Evolutionary conservation across 805 yeast genomes (phyloP), one percentile per base, ranked within the genome.

Genomic region (Barnettozyma sucrosica): DNA sequence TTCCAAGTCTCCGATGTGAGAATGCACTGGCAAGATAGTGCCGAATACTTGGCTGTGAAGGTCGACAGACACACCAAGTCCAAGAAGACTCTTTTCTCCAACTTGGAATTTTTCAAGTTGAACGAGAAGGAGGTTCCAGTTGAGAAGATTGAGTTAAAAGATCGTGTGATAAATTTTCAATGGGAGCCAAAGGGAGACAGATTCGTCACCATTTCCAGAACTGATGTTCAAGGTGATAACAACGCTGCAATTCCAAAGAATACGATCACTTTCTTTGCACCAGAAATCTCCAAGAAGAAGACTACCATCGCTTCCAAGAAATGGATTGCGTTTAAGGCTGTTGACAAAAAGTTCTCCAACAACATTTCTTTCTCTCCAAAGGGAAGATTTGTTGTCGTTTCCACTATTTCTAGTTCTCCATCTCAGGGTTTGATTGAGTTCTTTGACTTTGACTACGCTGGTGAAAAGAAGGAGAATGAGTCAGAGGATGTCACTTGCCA

Each of bases 21-120:
- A 61, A 70, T 93, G 71, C 89, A 83, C 75, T 93, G 99, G 99
- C 98, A 93, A 71, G 83, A 80, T 55, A 82, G 85, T 57, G 89
- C 88, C 54, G 83, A 81, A 59, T 84, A 73, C 66, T 71, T 93
- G 64, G 88, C 97, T 72, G 95, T 90, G 63, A 89, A 87, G 72
- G 97, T 93, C 57, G 97, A 90, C 68, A 88, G 98, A 71, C 96
- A 89, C 70, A 88, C 97, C 48, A 93, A 93, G 70, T 85, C 97
- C 43, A 87, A 85, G 67, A 93, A 95, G 79, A 87, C 96, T 19
- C 68, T 83, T 45, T 89, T 89, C 76, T 82, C 97, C 49, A 89
- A 89, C 65, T 76, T 93, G 66, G 98, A 93, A 70, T 84, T 93
- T 64, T 88, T 92, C 78, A 85, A 88, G 62, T 69, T 89, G 49